Base-by-base conservation (phyloP, 768 basidiomycete genomes). In the Lactarius hengduanensis region DNA sequence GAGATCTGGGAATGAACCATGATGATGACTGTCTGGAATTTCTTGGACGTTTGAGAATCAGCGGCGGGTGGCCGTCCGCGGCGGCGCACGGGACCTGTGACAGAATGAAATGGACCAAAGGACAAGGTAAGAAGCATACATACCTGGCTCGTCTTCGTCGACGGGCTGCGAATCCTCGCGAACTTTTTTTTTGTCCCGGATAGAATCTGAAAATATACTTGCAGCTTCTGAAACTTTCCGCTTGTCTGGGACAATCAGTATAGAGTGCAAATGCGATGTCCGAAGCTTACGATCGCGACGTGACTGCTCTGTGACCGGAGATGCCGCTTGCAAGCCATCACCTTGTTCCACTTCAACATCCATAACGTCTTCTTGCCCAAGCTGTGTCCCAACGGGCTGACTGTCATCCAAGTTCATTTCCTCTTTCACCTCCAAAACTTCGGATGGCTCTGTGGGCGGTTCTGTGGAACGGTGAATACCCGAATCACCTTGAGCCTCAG, bases 1-100 rank as follows among this genome's bases (percentile, higher is more conserved):
- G 89, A 88, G 66, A 96, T 94, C 67, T 89, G 86, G 16, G 87
- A 85, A 73, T 93, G 89, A 36, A 96, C 81, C 82, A 91, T 85
- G 63, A 82, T 81, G 59, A 97, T 92, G 45, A 95, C 86, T 61
- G 84, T 87, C 74, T 94, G 90, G 74, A 94, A 94, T 69, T 90
- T 91, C 72, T 86, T 81, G 9, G 86, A 82, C 16, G 81, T 79
- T 70, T 67, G 65, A 1, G 70, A 71, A 30, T 69, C 68, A 9
- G 74, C 74, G 3, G 54, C 70, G 2, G 68, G 55, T 26, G 72
- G 64, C 8, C 72, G 71, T 32, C 70, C 72, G 13, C 67, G 69
- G 13, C 74, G 72, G 16, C 74, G 73, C 28, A 70, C 59, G 38
- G 64, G 61, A 56, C 61, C 63, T 72, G 53, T 34, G 13, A 13